phyloP scores from a whole-genome alignment of 2,329 filamentous ascomycete genomes.

The Phoma sp. region DNA sequence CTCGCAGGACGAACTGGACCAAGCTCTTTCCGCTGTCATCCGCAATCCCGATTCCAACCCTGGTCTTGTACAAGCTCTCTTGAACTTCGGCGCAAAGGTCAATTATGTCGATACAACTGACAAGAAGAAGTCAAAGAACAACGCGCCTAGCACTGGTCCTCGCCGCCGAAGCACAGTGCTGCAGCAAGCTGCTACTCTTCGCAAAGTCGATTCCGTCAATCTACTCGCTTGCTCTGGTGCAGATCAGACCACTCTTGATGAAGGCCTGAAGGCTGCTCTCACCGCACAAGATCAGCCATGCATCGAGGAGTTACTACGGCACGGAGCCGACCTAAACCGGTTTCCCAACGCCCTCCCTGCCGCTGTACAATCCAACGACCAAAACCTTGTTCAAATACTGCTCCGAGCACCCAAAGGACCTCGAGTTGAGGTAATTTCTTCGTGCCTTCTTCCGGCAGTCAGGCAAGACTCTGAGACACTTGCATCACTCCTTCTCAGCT shows the following conservation, averaged over 20 bases:
- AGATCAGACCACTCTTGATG: conserved; percentile 43
- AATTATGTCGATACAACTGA: conserved; percentile 34
- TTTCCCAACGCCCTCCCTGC: conserved; percentile 40
- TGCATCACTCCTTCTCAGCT: conserved; percentile 38
- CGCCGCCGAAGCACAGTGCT: conserved; percentile 45
- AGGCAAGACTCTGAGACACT: conserved; percentile 39
- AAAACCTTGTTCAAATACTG: conserved; percentile 37
- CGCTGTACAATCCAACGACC: conserved; percentile 40
- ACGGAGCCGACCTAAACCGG: conserved; percentile 43
- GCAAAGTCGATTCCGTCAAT: conserved; percentile 39
- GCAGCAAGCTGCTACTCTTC: conserved; percentile 41
- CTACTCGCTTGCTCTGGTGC: conserved; percentile 43
- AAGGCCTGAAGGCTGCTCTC: conserved; percentile 42
- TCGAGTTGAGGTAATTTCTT: conserved; percentile 39
- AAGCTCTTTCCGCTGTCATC: conserved; percentile 42
- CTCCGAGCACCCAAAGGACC: conserved; percentile 42
- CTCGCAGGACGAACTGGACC: conserved; percentile 45
- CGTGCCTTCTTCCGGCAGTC: conserved; percentile 40
- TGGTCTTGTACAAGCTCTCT: conserved; percentile 43
- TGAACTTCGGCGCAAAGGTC: conserved; percentile 44
- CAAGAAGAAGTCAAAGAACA: conserved; percentile 31
- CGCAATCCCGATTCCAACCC: conserved; percentile 36
- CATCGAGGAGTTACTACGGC: conserved; percentile 41
- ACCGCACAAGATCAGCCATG: conserved; percentile 40
- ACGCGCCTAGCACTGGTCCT: conserved; percentile 24